Percentiles rank a stretch among this genome's conserved stretches.
These are phyloP conservation scores for Entomortierella lignicola DNA, from an alignment of 192 early-diverging fungal species.

Conservation along the genomic window DNA sequence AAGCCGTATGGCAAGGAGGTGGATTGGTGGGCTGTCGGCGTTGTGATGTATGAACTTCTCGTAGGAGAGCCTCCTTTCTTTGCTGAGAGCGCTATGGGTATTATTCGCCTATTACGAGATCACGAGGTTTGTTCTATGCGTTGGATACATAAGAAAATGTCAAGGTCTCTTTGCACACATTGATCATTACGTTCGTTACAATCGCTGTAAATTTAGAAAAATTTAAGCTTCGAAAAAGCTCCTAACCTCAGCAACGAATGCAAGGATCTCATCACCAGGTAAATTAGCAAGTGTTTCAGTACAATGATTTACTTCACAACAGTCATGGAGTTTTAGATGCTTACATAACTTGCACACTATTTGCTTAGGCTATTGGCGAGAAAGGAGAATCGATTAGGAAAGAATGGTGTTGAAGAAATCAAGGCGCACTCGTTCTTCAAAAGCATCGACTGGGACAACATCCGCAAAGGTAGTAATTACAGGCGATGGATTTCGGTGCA, in stretches of 20 bases:
- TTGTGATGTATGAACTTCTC: slow-evolving; percentile 88
- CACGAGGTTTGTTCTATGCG: slow-evolving; percentile 66
- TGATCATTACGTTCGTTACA: neutral
- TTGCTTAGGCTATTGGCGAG: slow-evolving; percentile 71
- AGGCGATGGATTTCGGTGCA: no score
- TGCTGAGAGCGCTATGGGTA: slow-evolving; percentile 85
- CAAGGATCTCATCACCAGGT: slow-evolving; percentile 68
- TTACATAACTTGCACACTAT: neutral
- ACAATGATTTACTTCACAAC: no score
- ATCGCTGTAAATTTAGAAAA: slow-evolving; percentile 55
- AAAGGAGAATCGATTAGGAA: slow-evolving; percentile 77
- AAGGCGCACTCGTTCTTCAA: slow-evolving; percentile 76
- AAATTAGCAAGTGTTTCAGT: neutral
- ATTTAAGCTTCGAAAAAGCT: slow-evolving; percentile 73
- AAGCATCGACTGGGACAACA: slow-evolving; percentile 69
- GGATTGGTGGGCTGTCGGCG: slow-evolving; percentile 92
- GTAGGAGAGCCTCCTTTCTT: slow-evolving; percentile 91
- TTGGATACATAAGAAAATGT: no score
- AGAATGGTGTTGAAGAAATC: slow-evolving; percentile 67
- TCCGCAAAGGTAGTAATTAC: slow-evolving; percentile 57
- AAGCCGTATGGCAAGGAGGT: slow-evolving; percentile 77
- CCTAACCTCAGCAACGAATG: slow-evolving; percentile 34
- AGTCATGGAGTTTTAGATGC: no score
- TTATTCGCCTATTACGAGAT: slow-evolving; percentile 88
- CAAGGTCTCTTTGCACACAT: no score